Conservation (phyloP, 768 basidiomycete species). For the Mycena galericulata region DNA sequence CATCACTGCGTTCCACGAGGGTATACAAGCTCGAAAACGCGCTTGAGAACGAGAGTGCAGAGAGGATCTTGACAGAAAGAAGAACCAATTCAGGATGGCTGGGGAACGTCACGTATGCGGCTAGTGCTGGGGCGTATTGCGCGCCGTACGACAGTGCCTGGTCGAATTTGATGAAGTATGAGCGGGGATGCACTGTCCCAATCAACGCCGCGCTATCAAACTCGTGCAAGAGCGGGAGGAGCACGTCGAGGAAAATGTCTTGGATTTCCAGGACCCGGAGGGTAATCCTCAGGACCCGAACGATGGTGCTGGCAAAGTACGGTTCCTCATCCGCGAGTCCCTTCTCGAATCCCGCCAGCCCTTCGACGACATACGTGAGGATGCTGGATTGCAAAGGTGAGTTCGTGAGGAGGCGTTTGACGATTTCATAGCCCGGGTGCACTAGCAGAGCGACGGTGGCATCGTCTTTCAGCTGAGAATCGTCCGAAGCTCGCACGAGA, state of each 20-base stretch:
- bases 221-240: constrained; percentile 82
- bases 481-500: constrained; percentile 69
- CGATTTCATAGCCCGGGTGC: constrained; percentile 91
- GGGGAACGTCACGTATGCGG: constrained; percentile 81
- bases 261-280: constrained; percentile 88
- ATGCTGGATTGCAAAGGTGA: constrained; percentile 79
- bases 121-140: constrained; percentile 83
- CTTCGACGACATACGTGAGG: constrained; percentile 85
- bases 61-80: constrained; percentile 83
- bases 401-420: constrained; percentile 81
- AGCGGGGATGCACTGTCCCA: constrained; percentile 69
- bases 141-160: constrained; percentile 78
- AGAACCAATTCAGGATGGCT: constrained; percentile 79
- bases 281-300: constrained; percentile 85
- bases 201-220: constrained; percentile 66
- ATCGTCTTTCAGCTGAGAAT: constrained; percentile 63
- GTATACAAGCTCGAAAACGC: constrained; percentile 81
- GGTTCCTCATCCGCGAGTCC: constrained; percentile 76
- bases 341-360: constrained; percentile 80
- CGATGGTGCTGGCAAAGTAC: constrained; percentile 79
- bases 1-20: constrained; percentile 81
- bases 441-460: constrained; percentile 65
- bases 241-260: constrained; percentile 89
- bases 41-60: constrained; percentile 72
- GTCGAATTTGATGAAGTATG: constrained; percentile 80